Evolutionary conservation across 2,329 filamentous ascomycete species (phyloP).

Genomic region (Acephala macrosclerotiorum): DNA sequence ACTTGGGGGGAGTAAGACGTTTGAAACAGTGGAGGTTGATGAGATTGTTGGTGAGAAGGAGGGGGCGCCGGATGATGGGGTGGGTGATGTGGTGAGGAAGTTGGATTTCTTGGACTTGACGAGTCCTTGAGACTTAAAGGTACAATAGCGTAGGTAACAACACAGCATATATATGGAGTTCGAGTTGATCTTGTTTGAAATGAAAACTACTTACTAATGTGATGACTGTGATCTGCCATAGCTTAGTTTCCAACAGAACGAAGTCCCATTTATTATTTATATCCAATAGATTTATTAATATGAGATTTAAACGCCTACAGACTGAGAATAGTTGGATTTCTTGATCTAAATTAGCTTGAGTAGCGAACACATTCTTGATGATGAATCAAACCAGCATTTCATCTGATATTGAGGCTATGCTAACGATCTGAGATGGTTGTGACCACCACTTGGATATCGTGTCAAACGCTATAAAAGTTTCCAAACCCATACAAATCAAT

Average conservation of each 20-base stretch:
- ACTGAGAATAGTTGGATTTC: no score
- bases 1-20: constrained; percentile 17
- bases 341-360: no score
- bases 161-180: neutral
- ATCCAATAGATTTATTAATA: no score
- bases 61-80: constrained; percentile 25
- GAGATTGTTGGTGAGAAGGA: constrained; percentile 20
- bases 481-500: neutral
- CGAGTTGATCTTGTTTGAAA: neutral
- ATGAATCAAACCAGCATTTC: constrained; percentile 4
- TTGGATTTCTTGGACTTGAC: constrained; percentile 44
- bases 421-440: constrained; percentile 1
- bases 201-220: no score
- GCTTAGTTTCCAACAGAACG: no score
- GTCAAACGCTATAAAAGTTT: constrained; percentile 11
- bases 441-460: neutral
- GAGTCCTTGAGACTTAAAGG: constrained; percentile 30
- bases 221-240: no score
- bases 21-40: constrained; percentile 9
- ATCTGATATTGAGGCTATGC: constrained; percentile 8
- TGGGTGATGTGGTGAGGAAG: constrained; percentile 37
- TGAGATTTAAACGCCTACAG: no score
- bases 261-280: no score
- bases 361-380: no score
- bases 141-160: no score